Evolutionary conservation across 345 rosid species (phyloP), one percentile per base, ranked within the genome.

Genomic region (Gossypium arboreum): DNA sequence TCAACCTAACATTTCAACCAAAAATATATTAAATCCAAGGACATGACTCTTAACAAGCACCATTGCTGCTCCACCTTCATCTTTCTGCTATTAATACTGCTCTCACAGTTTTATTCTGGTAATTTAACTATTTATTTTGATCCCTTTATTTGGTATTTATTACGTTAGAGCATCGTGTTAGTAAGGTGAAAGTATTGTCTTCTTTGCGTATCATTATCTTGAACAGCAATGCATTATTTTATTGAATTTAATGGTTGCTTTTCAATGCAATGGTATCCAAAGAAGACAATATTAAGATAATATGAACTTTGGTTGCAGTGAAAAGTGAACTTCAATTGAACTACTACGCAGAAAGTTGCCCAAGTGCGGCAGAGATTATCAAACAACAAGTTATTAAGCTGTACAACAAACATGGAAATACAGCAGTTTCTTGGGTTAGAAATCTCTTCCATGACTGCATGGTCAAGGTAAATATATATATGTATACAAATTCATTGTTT

Each of bases 381-480:
- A 88, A 88, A 75, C 82, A 85, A 66, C 81, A 91, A 77, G 97
- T 94, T 50, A 75, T 68, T 62, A 80, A 71, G 1, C 87, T 94
- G 50, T 92, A 92, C 77, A 43, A 85, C 17, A 81, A 86, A 66
- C 94, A 92, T 61, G 93, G 94, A 69, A 94, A 94, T 79, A 92
- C 97, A 0, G 94, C 97, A 12, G 87, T 94, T 27, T 91, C 97
- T 5, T 94, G 97, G 98, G 84, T 92, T 73, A 86, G 97, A 59
- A 94, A 92, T 81, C 92, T 94, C 83, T 94, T 94, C 82, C 97
- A 92, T 62, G 94, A 94, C 75, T 91, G 97, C 81, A 78, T 79
- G 15, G 94, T 89, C n/a, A 75, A 88, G 84, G 91, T 91, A 77
- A 0, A 7, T 5, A 2, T 10, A 45, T 45, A 44, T 7, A 44